Conservation (phyloP, 352 stramenopile species). For the Globisporangium iwayamae region DNA sequence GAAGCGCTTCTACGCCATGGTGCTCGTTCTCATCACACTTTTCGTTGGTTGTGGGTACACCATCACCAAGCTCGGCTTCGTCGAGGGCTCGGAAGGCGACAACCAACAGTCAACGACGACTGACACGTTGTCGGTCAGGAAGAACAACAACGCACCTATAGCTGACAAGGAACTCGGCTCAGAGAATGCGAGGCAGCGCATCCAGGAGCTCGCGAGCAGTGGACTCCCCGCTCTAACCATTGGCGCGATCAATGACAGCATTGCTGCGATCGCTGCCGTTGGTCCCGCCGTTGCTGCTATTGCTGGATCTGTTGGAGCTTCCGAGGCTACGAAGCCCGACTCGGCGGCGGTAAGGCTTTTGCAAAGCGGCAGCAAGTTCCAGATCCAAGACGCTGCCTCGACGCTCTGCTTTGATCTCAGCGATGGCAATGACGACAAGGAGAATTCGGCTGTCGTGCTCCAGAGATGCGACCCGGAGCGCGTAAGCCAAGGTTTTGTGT, state of each 20-base stretch:
- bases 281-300: background rate
- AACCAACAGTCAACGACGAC: background rate
- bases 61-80: background rate
- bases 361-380: constrained; percentile 9
- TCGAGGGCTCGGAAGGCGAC: background rate
- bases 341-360: background rate
- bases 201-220: background rate
- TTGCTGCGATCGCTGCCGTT: background rate
- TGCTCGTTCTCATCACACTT: constrained; percentile 2
- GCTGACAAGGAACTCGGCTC: background rate
- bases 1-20: constrained; percentile 8
- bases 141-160: background rate
- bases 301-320: background rate
- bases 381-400: background rate
- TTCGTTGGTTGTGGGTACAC: constrained; percentile 13
- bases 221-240: background rate
- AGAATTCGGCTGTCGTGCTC: background rate
- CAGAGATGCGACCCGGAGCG: background rate
- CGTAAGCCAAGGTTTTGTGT: constrained; percentile 11
- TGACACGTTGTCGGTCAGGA: background rate
- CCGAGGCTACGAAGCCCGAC: background rate
- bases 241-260: background rate
- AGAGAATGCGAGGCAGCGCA: background rate
- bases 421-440: background rate
- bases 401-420: background rate